Conservation (phyloP, 2,329 filamentous ascomycete genomes). For the Neonectria ditissima region DNA sequence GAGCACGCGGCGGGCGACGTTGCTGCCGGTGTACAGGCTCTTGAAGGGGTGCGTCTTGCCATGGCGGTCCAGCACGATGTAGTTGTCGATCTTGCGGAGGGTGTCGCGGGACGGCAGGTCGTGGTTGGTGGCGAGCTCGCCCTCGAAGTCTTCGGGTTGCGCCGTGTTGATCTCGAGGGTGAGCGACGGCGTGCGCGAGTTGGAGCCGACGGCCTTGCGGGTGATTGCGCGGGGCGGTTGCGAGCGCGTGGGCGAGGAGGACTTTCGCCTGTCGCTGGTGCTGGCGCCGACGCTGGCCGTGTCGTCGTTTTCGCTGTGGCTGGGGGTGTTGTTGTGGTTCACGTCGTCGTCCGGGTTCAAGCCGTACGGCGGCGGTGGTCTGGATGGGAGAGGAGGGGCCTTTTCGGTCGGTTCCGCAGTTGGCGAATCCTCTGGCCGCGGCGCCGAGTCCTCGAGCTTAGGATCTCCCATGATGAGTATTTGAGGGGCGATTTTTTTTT, state of each 20-base stretch:
- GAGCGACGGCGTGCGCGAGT: constrained; percentile 38
- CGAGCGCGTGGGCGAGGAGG: neutral
- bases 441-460: constrained; percentile 24
- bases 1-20: constrained; percentile 68
- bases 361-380: constrained; percentile 24
- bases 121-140: constrained; percentile 67
- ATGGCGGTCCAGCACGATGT: constrained; percentile 70
- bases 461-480: constrained; percentile 31
- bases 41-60: constrained; percentile 72
- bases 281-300: no score
- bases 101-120: constrained; percentile 63
- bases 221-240: constrained; percentile 20
- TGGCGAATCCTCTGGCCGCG: constrained; percentile 4
- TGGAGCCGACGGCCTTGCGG: constrained; percentile 33
- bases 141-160: constrained; percentile 65
- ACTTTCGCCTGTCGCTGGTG: neutral
- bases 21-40: constrained; percentile 69
- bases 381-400: constrained; percentile 19
- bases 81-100: constrained; percentile 64
- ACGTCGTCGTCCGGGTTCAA: constrained; percentile 22
- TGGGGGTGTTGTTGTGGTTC: constrained; percentile 18
- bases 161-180: constrained; percentile 53
- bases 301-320: constrained; percentile 4
- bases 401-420: neutral
- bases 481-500: neutral